These are phyloP conservation scores for Saturnispora sekii DNA, from an alignment of 805 yeast species.

Conservation along the genomic window DNA sequence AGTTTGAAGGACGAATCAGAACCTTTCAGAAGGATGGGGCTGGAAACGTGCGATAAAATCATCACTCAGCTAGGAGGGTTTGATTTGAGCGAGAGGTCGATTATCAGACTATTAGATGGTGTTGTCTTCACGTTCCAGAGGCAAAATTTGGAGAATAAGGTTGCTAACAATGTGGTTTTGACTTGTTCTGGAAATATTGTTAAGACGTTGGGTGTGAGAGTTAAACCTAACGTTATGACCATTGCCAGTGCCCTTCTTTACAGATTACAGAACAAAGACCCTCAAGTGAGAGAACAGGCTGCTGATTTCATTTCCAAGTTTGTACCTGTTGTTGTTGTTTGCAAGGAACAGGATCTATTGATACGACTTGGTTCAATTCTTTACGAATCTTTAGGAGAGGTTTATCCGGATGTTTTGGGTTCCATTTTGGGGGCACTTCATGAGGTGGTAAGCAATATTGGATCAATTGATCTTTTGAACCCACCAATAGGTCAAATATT, in stretches of 20 bases:
- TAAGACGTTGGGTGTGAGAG: constrained; percentile 49
- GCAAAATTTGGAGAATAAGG: constrained; percentile 46
- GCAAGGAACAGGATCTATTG: constrained; percentile 55
- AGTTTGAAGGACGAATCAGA: constrained; percentile 78
- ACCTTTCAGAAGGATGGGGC: constrained; percentile 67
- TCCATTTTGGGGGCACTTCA: constrained; percentile 67
- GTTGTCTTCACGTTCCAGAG: constrained; percentile 72
- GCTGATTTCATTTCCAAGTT: constrained; percentile 64
- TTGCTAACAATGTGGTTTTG: constrained; percentile 31
- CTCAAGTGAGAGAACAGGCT: constrained; percentile 73
- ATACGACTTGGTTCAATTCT: constrained; percentile 64
- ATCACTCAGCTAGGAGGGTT: constrained; percentile 40
- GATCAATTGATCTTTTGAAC: constrained; percentile 44
- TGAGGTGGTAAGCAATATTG: constrained; percentile 51
- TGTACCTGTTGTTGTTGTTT: constrained; percentile 55
- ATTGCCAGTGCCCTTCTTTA: constrained; percentile 65
- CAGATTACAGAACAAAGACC: constrained; percentile 59
- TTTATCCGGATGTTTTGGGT: constrained; percentile 87
- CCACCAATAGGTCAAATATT: constrained; percentile 79
- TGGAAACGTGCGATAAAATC: constrained; percentile 56
- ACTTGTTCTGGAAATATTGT: constrained; percentile 58
- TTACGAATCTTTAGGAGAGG: constrained; percentile 90
- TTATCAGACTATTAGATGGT: constrained; percentile 70
- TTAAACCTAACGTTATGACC: constrained; percentile 62
- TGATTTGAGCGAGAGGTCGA: constrained; percentile 50